These are phyloP conservation scores for Talaromyces sp. DNA, from an alignment of 2,329 filamentous ascomycete genomes.

Conservation along the genomic window DNA sequence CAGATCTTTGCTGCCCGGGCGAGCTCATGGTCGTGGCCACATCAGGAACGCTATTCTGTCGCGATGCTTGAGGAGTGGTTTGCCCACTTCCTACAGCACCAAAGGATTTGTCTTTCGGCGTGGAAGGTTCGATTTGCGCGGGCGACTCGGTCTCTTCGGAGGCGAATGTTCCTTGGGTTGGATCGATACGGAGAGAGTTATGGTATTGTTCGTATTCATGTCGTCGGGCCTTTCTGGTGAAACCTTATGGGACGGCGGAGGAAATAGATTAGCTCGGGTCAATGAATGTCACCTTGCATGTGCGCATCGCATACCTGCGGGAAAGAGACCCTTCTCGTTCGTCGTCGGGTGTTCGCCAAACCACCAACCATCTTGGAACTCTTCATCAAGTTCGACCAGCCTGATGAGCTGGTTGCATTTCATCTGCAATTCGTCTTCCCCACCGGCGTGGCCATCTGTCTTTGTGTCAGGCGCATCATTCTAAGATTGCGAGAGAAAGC, in stretches of 20 bases:
- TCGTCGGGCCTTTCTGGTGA: constrained; percentile 22
- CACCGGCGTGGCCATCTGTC: constrained; percentile 90
- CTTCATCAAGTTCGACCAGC: constrained; percentile 66
- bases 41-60: constrained; percentile 39
- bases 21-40: constrained; percentile 27
- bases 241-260: constrained; percentile 14
- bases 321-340: constrained; percentile 51
- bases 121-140: constrained; percentile 16
- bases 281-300: background rate
- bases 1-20: constrained; percentile 35
- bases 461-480: constrained; percentile 15
- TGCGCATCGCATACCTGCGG: constrained; percentile 44
- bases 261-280: constrained; percentile 1
- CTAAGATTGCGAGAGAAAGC: constrained; percentile 4
- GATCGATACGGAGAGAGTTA: constrained; percentile 10
- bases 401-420: constrained; percentile 71
- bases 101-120: constrained; percentile 24
- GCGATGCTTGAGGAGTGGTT: constrained; percentile 44
- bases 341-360: constrained; percentile 53
- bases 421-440: constrained; percentile 88
- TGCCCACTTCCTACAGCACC: constrained; percentile 36
- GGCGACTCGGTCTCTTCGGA: constrained; percentile 16
- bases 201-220: constrained; percentile 14
- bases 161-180: constrained; percentile 6
- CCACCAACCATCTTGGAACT: constrained; percentile 69